These are phyloP conservation scores for Erythrophleum ivorense DNA, from an alignment of 331 rosid species.

Conservation along the genomic window DNA sequence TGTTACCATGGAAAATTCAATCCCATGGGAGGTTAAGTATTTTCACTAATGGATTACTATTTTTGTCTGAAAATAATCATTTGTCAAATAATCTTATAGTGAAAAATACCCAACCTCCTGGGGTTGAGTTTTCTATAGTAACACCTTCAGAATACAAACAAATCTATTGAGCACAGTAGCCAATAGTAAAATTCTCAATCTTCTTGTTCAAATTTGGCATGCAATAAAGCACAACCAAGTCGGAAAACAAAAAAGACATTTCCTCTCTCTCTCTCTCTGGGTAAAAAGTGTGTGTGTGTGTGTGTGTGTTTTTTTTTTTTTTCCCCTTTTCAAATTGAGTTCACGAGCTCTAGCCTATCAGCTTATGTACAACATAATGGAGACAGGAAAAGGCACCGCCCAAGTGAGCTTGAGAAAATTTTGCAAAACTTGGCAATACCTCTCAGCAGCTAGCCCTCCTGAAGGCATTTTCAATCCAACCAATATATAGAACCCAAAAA, in stretches of 20 bases:
- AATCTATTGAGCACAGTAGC: not conserved
- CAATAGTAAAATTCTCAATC: not conserved
- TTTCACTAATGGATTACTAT: no score
- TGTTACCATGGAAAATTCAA: no score
- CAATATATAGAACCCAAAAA: constrained; percentile 29
- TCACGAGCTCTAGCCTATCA: not conserved
- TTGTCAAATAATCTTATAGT: no score
- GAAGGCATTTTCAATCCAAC: constrained; percentile 50
- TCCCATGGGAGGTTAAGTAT: no score
- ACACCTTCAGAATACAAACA: no score
- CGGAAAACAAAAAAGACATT: not conserved
- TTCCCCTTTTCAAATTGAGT: not conserved
- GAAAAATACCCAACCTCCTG: no score
- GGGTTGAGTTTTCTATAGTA: no score
- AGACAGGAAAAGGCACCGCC: not conserved
- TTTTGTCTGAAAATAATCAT: no score
- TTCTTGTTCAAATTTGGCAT: not conserved
- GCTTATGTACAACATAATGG: not conserved
- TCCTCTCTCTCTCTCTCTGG: not conserved
- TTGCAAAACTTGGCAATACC: constrained; percentile 50
- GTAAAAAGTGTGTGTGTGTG: no score
- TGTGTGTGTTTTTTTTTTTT: not conserved
- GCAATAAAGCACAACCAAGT: not conserved
- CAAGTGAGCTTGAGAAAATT: constrained; percentile 43
- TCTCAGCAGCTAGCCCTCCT: constrained; percentile 46